Evolutionary conservation across 768 basidiomycete genomes (phyloP).

Genomic region (Obba rivulosa): DNA sequence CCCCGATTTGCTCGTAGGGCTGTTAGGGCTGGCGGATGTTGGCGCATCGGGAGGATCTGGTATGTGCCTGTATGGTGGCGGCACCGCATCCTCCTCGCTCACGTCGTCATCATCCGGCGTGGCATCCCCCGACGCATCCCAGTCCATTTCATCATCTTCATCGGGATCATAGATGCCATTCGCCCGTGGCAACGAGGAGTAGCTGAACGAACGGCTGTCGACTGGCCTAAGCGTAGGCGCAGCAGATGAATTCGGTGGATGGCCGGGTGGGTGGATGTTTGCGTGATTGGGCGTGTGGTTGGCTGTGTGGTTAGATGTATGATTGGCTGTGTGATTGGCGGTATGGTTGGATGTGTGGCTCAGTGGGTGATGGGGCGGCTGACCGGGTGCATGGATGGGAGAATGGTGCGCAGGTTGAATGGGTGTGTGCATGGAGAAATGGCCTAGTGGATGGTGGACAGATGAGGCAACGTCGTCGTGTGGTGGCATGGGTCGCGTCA

Average conservation of each 20-base stretch:
- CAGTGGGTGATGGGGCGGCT: constrained; percentile 1
- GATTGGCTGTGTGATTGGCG: neutral
- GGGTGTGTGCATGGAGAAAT: neutral
- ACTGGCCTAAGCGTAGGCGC: constrained; percentile 19
- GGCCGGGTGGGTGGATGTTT: neutral
- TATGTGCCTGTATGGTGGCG: neutral
- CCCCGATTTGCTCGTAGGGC: constrained; percentile 6
- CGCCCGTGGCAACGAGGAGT: constrained; percentile 23
- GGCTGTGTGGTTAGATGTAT: neutral
- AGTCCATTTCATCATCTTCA: constrained; percentile 33
- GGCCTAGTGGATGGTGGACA: neutral
- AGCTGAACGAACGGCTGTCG: constrained; percentile 21
- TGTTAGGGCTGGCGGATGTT: neutral
- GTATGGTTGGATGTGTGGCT: neutral
- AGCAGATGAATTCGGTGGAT: neutral
- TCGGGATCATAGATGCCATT: constrained; percentile 28
- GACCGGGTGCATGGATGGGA: neutral
- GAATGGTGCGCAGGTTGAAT: neutral
- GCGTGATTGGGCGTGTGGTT: constrained; percentile 4
- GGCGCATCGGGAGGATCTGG: no score
- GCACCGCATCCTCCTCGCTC: constrained; percentile 56
- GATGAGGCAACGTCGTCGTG: no score
- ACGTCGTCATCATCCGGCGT: constrained; percentile 42
- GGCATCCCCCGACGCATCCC: constrained; percentile 26
- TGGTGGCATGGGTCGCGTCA: constrained; percentile 1